Evolutionary conservation across 768 basidiomycete genomes (phyloP), one percentile per base, ranked within the genome.

Genomic region (Fomitopsis pulvina): DNA sequence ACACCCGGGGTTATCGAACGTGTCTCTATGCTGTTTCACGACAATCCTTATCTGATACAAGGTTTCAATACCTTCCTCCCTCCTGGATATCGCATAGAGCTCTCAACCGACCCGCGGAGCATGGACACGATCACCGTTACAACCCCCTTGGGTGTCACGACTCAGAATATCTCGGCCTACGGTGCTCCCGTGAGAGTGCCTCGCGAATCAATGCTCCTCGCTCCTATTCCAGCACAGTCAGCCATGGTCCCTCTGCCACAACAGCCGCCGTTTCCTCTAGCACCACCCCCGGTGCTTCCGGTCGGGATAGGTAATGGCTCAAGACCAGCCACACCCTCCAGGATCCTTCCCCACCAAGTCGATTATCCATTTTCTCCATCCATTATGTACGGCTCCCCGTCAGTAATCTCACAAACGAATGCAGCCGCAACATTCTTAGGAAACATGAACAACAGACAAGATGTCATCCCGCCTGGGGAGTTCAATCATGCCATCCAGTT

Each of bases 21-120:
- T 49, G 94, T 97, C 48, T 95, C 93, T 6, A 80, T 78, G 58
- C 81, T 98, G 38, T 98, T 98, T 68, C 82, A 90, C 57, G 91
- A 91, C 6, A 90, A 94, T 66, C 90, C 87, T 4, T 63, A 74
- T 47, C 85, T 98, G 60, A 96, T 98, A 45, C 88, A 94, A 66
- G 94, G 94, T 20, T 97, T 97, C 81, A 97, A 98, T 70, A 96
- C 94, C 2, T 97, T 97, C 69, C 77, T 97, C 11, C 94, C 94
- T 4, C 78, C 86, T 41, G 94, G 94, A 26, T 97, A 96, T 69
- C 85, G 90, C 52, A 96, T 97, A 64, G 92, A 96, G 62, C 74
- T 85, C 62, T 85, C 85, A 50, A 72, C 71, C 22, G 86, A 88
- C 70, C 81, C 83, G 22, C 65, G 71, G 52, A 81, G 88, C 63